A percentile compares a stretch with the other conserved stretches of the same genome.
Evolutionary conservation across 2,329 filamentous ascomycete species (phyloP).

Genomic region (Daldinia sp.): DNA sequence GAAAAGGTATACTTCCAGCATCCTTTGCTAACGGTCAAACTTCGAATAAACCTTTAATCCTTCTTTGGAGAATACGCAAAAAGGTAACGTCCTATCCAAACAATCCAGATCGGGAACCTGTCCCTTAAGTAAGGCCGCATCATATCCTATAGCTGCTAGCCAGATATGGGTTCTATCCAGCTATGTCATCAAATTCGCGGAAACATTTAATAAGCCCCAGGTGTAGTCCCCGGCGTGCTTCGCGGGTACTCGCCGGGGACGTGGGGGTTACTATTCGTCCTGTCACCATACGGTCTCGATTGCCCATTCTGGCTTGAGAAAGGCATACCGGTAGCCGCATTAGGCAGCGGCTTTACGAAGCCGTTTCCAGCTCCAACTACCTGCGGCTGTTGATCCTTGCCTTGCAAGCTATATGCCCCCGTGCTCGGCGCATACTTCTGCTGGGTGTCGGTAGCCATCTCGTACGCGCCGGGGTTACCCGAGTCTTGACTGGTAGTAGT

Average conservation of each 20-base stretch:
- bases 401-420: constrained; percentile 15
- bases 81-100: background rate
- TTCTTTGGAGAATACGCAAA: background rate
- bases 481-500: constrained; percentile 43
- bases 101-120: background rate
- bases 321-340: constrained; percentile 26
- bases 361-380: constrained; percentile 32
- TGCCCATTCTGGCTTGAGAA: constrained; percentile 41
- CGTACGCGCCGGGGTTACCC: constrained; percentile 38
- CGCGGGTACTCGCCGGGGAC: constrained; percentile 50
- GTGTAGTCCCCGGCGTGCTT: constrained; percentile 36
- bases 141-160: background rate
- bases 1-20: constrained; percentile 22
- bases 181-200: background rate
- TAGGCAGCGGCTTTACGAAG: constrained; percentile 36
- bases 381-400: constrained; percentile 18
- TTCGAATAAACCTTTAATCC: background rate
- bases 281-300: constrained; percentile 32
- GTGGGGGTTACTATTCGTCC: constrained; percentile 48
- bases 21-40: constrained; percentile 6
- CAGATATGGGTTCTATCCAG: background rate
- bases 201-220: constrained; percentile 30
- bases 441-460: constrained; percentile 31
- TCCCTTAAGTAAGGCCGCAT: background rate
- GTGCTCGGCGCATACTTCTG: constrained; percentile 28